Conservation (phyloP, 139 green algal species). For the Penium margaritaceum region DNA sequence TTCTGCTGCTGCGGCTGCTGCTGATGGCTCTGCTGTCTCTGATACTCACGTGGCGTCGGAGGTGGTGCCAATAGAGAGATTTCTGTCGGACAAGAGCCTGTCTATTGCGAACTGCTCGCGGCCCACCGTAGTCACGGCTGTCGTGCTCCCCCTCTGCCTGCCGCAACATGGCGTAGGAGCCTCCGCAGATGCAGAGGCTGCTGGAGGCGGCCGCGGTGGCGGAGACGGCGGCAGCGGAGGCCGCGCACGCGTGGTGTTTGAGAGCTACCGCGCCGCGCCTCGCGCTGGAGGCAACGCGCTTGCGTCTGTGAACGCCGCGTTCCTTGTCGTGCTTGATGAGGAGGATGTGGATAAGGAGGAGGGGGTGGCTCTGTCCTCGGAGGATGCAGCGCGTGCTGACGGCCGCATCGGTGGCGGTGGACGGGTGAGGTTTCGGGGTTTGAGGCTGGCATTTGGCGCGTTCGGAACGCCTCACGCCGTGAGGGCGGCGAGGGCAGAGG, state of each 20-base stretch:
- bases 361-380: neutral
- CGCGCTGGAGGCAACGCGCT: conserved; percentile 8
- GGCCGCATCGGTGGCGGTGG: neutral
- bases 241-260: conserved; percentile 3
- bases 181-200: neutral
- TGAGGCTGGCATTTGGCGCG: conserved; percentile 10
- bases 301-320: conserved; percentile 27
- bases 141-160: no score
- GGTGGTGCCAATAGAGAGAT: no score
- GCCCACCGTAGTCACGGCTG: no score
- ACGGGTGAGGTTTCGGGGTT: neutral
- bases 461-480: conserved; percentile 13
- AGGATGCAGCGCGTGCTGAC: neutral
- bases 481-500: conserved; percentile 2
- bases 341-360: neutral
- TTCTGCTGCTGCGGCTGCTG: neutral
- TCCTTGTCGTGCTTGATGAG: conserved; percentile 16
- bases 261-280: neutral
- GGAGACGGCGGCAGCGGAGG: neutral
- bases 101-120: no score
- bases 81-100: no score
- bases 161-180: neutral
- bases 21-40: no score
- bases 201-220: neutral
- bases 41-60: no score